Conservation (phyloP, 495 filamentous ascomycete species). For the Xylona heveae region DNA sequence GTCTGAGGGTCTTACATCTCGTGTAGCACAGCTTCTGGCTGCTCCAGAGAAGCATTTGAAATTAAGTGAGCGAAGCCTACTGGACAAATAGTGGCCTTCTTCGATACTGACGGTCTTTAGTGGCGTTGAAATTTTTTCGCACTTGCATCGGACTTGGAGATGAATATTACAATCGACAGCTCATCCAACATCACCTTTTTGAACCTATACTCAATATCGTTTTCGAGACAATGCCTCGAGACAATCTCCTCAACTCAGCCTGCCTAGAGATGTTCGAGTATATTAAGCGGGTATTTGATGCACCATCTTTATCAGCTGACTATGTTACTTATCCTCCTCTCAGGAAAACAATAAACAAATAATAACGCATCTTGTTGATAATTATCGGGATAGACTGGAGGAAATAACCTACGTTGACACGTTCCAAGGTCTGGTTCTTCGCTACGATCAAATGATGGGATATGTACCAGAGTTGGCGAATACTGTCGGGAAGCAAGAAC, state of each 20-base stretch:
- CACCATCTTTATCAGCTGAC: conserved; percentile 1
- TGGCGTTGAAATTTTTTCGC: conserved; percentile 87
- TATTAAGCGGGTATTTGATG: conserved; percentile 35
- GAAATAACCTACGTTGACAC: conserved; percentile 70
- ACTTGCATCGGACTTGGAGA: conserved; percentile 71
- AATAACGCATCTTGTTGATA: conserved; percentile 70
- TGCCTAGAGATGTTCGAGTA: conserved; percentile 89
- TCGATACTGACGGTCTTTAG: conserved; percentile 19
- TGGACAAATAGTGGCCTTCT: conserved; percentile 2
- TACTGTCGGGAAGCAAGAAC: too few relatives aligned
- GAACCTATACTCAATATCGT: conserved; percentile 78
- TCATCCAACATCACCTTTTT: conserved; percentile 67
- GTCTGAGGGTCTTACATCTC: conserved; percentile 51
- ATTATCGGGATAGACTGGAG: conserved; percentile 63
- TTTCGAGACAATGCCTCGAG: conserved; percentile 77
- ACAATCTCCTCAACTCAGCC: conserved; percentile 90
- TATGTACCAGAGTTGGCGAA: too few relatives aligned
- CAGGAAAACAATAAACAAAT: conserved; percentile 62
- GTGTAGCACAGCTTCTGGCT: conserved; percentile 63
- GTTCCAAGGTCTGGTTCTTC: conserved; percentile 50
- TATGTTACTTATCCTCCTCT: background rate
- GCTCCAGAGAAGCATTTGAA: conserved; percentile 88
- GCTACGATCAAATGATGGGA: conserved; percentile 67
- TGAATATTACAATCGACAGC: conserved; percentile 76
- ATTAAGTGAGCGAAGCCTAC: conserved; percentile 36